Base-by-base conservation (phyloP, 2,329 filamentous ascomycete species). In the Lojkania enalia region DNA sequence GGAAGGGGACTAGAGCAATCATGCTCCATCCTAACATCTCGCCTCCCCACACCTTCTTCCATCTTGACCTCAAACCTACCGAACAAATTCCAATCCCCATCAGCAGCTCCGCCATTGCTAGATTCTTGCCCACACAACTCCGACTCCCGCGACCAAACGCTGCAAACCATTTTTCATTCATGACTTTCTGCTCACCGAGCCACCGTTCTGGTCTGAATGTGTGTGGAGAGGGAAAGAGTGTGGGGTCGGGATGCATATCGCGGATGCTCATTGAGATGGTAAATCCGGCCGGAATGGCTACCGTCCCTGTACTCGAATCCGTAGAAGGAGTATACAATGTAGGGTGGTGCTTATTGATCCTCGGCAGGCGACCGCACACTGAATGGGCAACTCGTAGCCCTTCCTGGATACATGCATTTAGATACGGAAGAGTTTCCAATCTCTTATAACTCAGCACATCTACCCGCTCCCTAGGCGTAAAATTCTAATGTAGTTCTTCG, bases 81-180 rank as follows among this genome's bases (percentile, higher is more conserved):
- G 15, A 60, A 33, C 2, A 60, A 9, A 12, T 20, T 33, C 43
- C 45, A 13, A 54, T 42, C n/a, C 29, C 43, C 46, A 51, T 50
- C 5, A 20, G 32, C 32, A 55, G 44, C 42, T 55, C 52, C 18
- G 48, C 48, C 35, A 39, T 37, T 3, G 47, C 43, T 4, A 55
- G 44, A 25, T 51, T 46, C 27, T 42, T 46, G 1, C 51, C 53
- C 9, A 54, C 29, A 35, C 53, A 54, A 9, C 42, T 54, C 35
- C 53, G 14, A 20, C 27, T 20, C 2, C 48, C 53, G 1, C 25
- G 36, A 6, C 50, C 42, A 30, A 57, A 57, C 11, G 46, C 30
- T 5, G 46, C 45, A 23, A 48, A 52, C 5, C 33, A 35, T 36
- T 31, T 40, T 21, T 52, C 32, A 13, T 40, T 35, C 0, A 41